Conservation (phyloP, 495 filamentous ascomycete species). For the Aspergillus bertholletiae region DNA sequence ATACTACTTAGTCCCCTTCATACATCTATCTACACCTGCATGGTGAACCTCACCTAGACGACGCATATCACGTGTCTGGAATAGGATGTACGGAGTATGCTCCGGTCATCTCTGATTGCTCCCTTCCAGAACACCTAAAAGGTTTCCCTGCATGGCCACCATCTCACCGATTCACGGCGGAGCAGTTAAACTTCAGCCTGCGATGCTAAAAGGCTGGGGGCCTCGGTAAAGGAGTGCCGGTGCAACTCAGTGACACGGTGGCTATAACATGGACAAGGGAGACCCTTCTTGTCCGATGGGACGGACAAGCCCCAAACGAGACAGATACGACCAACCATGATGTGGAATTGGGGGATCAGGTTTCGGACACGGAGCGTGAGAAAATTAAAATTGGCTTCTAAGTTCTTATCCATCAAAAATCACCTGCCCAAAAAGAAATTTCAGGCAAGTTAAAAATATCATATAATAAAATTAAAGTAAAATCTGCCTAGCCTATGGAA, state of each 20-base stretch:
- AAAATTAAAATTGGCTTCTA: background rate
- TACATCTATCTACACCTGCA: background rate
- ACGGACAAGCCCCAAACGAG: background rate
- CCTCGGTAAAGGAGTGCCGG: background rate
- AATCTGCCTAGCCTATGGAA: background rate
- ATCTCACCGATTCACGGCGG: background rate
- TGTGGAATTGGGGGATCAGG: background rate
- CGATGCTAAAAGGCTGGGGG: background rate
- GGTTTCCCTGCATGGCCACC: background rate
- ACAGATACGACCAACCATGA: background rate
- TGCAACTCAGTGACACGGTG: constrained; percentile 9
- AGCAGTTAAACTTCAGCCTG: background rate
- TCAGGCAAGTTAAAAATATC: background rate
- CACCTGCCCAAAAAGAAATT: background rate
- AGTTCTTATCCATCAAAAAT: background rate
- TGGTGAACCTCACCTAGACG: too few relatives aligned
- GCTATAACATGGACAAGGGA: background rate
- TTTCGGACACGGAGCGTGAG: background rate
- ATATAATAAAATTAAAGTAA: too few relatives aligned
- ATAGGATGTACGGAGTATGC: background rate
- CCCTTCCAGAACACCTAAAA: background rate
- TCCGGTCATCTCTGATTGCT: too few relatives aligned
- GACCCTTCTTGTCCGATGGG: background rate
- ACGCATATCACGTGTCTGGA: background rate
- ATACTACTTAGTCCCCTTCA: too few relatives aligned